Evolutionary conservation across 805 yeast species (phyloP).

Genomic region (Candida pseudoglaebosa): DNA sequence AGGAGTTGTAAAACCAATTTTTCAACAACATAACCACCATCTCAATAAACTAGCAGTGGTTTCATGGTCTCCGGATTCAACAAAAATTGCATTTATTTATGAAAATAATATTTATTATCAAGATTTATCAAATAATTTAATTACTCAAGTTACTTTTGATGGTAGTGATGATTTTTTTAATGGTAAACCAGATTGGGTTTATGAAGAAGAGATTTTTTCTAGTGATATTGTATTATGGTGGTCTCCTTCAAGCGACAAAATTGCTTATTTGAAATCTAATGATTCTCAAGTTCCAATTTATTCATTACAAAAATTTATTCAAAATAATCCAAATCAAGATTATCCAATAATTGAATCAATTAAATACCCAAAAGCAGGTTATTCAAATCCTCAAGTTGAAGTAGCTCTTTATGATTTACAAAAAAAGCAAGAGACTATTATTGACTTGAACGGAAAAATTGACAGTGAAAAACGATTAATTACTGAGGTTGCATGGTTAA

Average conservation of each 20-base stretch:
- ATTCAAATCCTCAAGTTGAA: conserved; percentile 51
- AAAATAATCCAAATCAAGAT: conserved; percentile 22
- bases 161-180: conserved; percentile 53
- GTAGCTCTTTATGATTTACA: conserved; percentile 41
- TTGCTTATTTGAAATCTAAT: conserved; percentile 54
- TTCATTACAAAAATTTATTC: conserved; percentile 49
- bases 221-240: conserved; percentile 66
- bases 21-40: conserved; percentile 9
- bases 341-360: conserved; percentile 46
- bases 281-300: conserved; percentile 57
- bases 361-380: conserved; percentile 72
- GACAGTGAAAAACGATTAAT: conserved; percentile 39
- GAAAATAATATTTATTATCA: conserved; percentile 53
- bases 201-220: conserved; percentile 73
- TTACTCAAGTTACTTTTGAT: conserved; percentile 42
- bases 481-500: conserved; percentile 62
- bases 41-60: conserved; percentile 45
- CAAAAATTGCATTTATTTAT: conserved; percentile 51
- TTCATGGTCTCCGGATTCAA: conserved; percentile 60
- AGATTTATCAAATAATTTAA: conserved; percentile 22
- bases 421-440: conserved; percentile 14
- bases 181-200: conserved; percentile 81
- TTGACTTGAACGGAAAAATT: conserved; percentile 11
- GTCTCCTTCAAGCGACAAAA: conserved; percentile 57
- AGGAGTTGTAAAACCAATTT: conserved; percentile 23